These are phyloP conservation scores for Phytophthora sansomeana DNA, from an alignment of 352 stramenopile genomes.

Conservation along the genomic window DNA sequence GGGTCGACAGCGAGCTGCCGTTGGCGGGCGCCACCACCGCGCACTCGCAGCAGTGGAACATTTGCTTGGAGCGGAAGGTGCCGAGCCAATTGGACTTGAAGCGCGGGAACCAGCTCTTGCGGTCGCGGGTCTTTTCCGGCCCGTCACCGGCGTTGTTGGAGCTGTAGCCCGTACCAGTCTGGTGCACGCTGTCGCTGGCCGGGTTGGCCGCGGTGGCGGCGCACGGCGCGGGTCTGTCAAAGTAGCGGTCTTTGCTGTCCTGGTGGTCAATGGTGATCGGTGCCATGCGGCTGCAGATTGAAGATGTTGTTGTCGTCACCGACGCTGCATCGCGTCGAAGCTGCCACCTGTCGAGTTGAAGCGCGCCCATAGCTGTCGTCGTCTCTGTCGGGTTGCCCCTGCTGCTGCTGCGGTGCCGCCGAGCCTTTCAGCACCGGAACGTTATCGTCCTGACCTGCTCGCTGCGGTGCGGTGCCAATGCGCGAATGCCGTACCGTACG, in stretches of 20 bases:
- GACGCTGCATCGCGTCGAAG: background rate
- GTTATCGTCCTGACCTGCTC: slow-evolving; percentile 8
- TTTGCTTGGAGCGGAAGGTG: slow-evolving; percentile 88
- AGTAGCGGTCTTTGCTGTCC: background rate
- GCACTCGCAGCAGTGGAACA: slow-evolving; percentile 88
- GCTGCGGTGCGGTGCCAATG: slow-evolving; percentile 4
- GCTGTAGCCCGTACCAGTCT: slow-evolving; percentile 68
- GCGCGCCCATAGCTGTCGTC: slow-evolving; percentile 29
- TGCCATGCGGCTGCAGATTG: background rate
- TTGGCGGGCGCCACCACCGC: slow-evolving; percentile 52
- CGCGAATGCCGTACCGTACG: background rate
- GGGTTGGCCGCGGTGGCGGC: background rate
- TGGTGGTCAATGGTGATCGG: background rate
- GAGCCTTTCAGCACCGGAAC: slow-evolving; percentile 21
- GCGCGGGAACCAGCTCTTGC: slow-evolving; percentile 88
- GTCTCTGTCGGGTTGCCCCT: slow-evolving; percentile 17
- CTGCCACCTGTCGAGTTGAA: slow-evolving; percentile 32
- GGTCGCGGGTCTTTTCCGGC: slow-evolving; percentile 88
- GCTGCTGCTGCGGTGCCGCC: slow-evolving; percentile 21
- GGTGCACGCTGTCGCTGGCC: slow-evolving; percentile 52
- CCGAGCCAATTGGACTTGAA: slow-evolving; percentile 92
- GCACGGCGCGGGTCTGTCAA: background rate
- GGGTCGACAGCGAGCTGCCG: slow-evolving; percentile 28
- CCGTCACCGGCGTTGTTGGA: slow-evolving; percentile 81
- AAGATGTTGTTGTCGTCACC: slow-evolving; percentile 2